Conservation (phyloP, 306 rosid genomes). For the Fragaria vesca region DNA sequence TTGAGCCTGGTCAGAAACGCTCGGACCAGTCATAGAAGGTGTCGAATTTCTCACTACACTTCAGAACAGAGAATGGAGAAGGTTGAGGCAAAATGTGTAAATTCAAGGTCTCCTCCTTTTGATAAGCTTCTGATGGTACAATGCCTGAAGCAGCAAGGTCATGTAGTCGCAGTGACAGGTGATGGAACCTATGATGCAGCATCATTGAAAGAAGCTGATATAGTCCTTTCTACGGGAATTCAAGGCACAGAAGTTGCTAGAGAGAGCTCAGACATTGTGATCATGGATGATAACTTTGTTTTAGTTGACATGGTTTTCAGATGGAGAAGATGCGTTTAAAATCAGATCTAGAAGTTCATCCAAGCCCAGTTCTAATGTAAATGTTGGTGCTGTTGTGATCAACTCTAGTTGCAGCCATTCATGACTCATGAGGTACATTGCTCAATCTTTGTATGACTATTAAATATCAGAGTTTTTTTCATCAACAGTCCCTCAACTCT, state of each 20-base stretch:
- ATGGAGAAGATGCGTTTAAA: constrained; percentile 35
- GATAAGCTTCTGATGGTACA: constrained; percentile 35
- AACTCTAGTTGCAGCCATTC: constrained; percentile 9
- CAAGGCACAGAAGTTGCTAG: constrained; percentile 34
- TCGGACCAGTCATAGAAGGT: constrained; percentile 26
- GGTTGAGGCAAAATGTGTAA: constrained; percentile 31
- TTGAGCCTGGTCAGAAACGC: not conserved
- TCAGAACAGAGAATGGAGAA: constrained; percentile 28
- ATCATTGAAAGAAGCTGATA: constrained; percentile 25
- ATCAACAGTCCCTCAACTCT: no score
- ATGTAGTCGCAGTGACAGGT: constrained; percentile 31
- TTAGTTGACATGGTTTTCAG: constrained; percentile 17
- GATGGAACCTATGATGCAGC: constrained; percentile 36
- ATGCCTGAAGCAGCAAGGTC: constrained; percentile 38
- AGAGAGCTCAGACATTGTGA: constrained; percentile 31
- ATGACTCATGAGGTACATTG: not conserved
- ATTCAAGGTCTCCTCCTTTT: constrained; percentile 33
- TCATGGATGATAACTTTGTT: constrained; percentile 30
- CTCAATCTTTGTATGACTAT: not conserved
- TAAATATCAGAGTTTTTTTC: no score
- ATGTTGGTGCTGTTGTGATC: constrained; percentile 18
- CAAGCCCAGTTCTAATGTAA: constrained; percentile 31
- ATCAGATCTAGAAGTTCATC: constrained; percentile 27
- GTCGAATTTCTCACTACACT: constrained; percentile 22
- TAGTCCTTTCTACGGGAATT: constrained; percentile 35